phyloP scores from a whole-genome alignment of 306 rosid species.

The Rosa persica region DNA sequence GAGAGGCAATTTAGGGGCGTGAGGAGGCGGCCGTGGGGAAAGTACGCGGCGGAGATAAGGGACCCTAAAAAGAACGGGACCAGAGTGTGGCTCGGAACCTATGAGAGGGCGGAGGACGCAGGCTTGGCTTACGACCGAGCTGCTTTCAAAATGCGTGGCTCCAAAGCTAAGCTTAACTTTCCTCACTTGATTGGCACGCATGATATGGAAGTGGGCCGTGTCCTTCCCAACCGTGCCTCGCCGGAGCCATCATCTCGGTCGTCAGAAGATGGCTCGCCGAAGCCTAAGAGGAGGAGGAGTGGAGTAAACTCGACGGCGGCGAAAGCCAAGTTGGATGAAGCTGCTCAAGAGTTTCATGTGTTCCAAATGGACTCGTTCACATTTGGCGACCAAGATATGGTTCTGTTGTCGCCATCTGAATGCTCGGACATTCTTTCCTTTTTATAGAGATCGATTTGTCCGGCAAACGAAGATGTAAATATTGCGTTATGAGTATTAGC shows the following conservation, averaged over 20 bases:
- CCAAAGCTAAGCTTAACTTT: conserved; percentile 56
- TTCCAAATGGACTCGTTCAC: background rate
- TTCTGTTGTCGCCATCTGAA: background rate
- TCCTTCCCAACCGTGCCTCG: background rate
- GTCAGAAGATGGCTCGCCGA: background rate
- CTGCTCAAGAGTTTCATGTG: background rate
- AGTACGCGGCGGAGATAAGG: conserved; percentile 51
- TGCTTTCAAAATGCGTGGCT: conserved; percentile 50
- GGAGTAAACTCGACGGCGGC: background rate
- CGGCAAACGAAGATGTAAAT: background rate
- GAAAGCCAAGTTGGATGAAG: background rate
- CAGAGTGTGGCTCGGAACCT: conserved; percentile 61
- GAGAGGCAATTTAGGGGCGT: conserved; percentile 41
- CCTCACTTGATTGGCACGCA: conserved; percentile 41
- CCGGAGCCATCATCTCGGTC: background rate
- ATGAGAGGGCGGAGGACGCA: conserved; percentile 42
- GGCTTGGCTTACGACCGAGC: conserved; percentile 61
- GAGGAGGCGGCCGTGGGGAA: conserved; percentile 59
- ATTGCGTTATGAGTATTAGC: background rate
- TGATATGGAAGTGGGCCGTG: background rate
- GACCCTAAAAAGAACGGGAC: conserved; percentile 38
- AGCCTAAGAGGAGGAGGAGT: background rate
- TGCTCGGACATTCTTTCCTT: background rate
- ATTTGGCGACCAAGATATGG: background rate
- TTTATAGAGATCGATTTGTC: background rate